These are phyloP conservation scores for Astrephomene gubernaculifera DNA, from an alignment of 139 green algal genomes.

Conservation along the genomic window DNA sequence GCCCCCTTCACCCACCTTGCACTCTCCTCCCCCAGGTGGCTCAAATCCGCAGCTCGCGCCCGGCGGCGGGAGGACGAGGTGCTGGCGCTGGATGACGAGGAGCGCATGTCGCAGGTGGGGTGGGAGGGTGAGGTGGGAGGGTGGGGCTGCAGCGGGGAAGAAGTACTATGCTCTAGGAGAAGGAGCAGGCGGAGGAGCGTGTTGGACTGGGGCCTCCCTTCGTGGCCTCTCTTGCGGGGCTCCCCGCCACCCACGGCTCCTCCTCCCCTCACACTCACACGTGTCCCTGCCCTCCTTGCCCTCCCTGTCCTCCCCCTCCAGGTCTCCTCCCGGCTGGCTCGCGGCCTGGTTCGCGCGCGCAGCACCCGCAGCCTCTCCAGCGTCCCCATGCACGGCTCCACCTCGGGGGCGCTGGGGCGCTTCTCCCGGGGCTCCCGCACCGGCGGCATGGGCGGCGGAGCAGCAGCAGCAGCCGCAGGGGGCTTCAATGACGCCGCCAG, in stretches of 20 bases:
- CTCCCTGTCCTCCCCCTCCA: neutral
- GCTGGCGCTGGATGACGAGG: constrained; percentile 43
- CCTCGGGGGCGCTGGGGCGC: neutral
- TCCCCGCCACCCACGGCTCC: too few relatives aligned
- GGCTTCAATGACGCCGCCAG: too few relatives aligned
- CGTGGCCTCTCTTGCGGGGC: too few relatives aligned
- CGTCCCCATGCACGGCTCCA: neutral
- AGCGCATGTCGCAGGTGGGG: constrained; percentile 24
- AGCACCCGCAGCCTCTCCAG: neutral
- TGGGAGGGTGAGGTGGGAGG: neutral
- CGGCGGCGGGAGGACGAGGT: constrained; percentile 45
- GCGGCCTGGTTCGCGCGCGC: constrained; percentile 21
- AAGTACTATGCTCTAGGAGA: too few relatives aligned
- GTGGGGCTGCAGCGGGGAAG: too few relatives aligned
- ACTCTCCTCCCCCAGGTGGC: constrained; percentile 8
- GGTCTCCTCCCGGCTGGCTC: constrained; percentile 28
- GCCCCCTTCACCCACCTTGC: neutral
- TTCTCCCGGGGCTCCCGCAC: constrained; percentile 14
- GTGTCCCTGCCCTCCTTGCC: neutral
- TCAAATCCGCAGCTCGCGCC: constrained; percentile 24
- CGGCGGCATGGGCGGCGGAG: neutral
- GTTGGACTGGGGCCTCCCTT: too few relatives aligned
- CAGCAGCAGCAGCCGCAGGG: neutral
- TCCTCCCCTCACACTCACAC: neutral
- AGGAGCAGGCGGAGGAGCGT: too few relatives aligned